Evolutionary conservation across 768 basidiomycete genomes (phyloP), one percentile per base, ranked within the genome.

Genomic region (Trametes elegans): DNA sequence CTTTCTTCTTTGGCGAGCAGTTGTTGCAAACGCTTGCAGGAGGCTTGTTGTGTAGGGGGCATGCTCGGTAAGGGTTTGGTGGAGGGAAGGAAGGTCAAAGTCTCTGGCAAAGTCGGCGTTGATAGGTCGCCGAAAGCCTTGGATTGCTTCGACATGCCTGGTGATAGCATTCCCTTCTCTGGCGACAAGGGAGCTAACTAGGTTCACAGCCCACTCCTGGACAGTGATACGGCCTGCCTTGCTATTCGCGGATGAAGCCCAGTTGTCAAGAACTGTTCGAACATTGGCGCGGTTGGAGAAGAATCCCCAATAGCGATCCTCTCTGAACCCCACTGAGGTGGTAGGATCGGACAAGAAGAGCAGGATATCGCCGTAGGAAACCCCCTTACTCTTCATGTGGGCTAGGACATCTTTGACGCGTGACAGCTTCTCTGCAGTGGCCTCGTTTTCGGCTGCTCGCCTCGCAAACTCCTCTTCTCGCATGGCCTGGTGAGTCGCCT

Each of bases 181-280:
- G 7, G 32, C 16, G 3, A 70, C 51, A 11, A 32, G 7, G 5
- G 27, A 26, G 8, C 18, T 43, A 18, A 68, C 55, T 52, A 67
- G 65, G 1, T 50, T 45, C 13, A 68, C 40, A 0, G 67, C 64
- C 72, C 70, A 72, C 0, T 55, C 36, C 10, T 49, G 51, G 0
- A 70, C 60, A 28, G 64, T 47, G 0, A 47, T 18, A 1, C 56
- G 45, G 3, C 44, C 67, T 0, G 49, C 57, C 1, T 43, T 13
- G 28, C 59, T 66, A 36, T 65, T 68, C 5, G 39, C 19, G 6
- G 39, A 23, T 3, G 39, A 40, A 6, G 23, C 52, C 68, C 70
- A 73, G 50, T 61, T 62, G 32, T 69, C 50, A 2, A 75, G 57
- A 3, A 73, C 59, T 23, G 46, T 9, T 1, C 29, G 13, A 4